Percentiles rank a stretch among this genome's conserved stretches.
Evolutionary conservation across 257 asterid genomes (phyloP).

Genomic region (Ophiorrhiza pumila): DNA sequence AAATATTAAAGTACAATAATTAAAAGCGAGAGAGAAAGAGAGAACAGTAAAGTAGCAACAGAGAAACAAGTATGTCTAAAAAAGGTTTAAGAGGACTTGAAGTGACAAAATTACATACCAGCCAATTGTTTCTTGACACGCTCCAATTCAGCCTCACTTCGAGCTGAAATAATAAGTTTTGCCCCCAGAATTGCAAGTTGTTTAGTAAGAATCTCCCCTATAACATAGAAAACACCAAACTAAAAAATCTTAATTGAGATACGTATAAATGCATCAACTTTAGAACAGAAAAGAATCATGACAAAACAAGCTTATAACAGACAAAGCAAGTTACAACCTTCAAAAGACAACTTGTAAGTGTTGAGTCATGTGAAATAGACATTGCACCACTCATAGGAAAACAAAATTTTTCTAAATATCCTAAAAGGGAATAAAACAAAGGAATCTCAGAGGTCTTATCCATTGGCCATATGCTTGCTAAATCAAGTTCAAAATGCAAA

Average conservation of each 20-base stretch:
- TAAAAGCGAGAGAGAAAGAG: neutral
- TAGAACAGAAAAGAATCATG: neutral
- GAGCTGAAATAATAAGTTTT: constrained; percentile 85
- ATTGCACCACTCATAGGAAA: neutral
- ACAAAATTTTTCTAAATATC: neutral
- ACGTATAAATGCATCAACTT: neutral
- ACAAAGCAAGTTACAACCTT: neutral
- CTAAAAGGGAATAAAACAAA: neutral
- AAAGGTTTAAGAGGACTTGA: neutral
- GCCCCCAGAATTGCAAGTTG: constrained; percentile 94
- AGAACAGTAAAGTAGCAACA: neutral
- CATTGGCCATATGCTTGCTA: neutral
- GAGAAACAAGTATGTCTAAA: neutral
- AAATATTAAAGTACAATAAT: constrained; percentile 6
- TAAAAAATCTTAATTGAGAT: constrained; percentile 3
- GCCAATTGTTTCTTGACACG: constrained; percentile 67
- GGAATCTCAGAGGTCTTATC: neutral
- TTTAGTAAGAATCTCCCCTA: constrained; percentile 89
- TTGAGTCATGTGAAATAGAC: neutral
- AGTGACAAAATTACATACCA: constrained; percentile 42
- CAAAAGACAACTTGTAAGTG: neutral
- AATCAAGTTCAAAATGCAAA: neutral
- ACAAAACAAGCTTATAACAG: neutral
- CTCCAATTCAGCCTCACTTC: constrained; percentile 80
- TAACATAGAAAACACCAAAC: constrained; percentile 20